Evolutionary conservation across 352 stramenopile species (phyloP).

Genomic region (Pythium volutum): DNA sequence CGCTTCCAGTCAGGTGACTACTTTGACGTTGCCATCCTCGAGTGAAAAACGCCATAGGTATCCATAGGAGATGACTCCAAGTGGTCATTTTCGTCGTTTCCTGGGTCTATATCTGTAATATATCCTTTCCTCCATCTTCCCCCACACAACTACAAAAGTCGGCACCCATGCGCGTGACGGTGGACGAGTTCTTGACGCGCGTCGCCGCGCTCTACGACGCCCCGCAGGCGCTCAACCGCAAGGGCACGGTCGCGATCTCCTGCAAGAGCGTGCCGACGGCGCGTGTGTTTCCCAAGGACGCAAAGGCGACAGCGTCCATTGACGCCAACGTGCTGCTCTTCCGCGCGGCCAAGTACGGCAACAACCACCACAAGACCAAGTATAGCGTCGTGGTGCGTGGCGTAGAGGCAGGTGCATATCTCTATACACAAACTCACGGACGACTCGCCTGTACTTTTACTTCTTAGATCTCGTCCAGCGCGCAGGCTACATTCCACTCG

Average conservation of each 20-base stretch:
- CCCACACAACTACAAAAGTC: neutral
- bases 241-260: slow-evolving; percentile 53
- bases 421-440: neutral
- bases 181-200: slow-evolving; percentile 62
- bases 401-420: neutral
- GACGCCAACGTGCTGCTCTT: slow-evolving; percentile 70
- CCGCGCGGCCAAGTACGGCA: slow-evolving; percentile 73
- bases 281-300: slow-evolving; percentile 23
- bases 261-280: slow-evolving; percentile 58
- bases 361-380: slow-evolving; percentile 89
- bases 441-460: neutral
- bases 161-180: slow-evolving; percentile 53
- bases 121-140: neutral
- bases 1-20: slow-evolving; percentile 65
- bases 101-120: slow-evolving; percentile 10
- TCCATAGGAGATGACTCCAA: neutral
- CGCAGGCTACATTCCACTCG: slow-evolving; percentile 64
- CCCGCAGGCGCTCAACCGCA: slow-evolving; percentile 25
- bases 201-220: slow-evolving; percentile 55
- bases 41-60: neutral
- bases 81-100: neutral
- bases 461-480: slow-evolving; percentile 60
- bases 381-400: slow-evolving; percentile 62
- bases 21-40: slow-evolving; percentile 46
- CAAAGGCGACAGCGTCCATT: slow-evolving; percentile 27